phyloP scores from a whole-genome alignment of 495 filamentous ascomycete species.

The Hyaloscypha finlandica region DNA sequence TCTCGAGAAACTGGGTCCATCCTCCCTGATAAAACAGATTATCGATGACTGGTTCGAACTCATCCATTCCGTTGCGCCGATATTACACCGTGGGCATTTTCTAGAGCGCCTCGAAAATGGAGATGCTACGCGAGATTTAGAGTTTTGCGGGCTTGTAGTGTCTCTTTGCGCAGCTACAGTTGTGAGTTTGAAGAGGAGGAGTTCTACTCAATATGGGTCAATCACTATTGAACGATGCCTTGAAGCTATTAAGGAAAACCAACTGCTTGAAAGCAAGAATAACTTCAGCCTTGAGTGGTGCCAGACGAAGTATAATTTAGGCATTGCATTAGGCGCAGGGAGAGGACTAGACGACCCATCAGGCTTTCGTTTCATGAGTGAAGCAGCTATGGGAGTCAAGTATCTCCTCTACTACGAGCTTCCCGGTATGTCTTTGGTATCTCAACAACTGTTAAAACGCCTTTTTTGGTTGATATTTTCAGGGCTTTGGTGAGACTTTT shows the following conservation, averaged over 20 bases:
- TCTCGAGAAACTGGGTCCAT: constrained; percentile 9
- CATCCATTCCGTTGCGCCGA: constrained; percentile 25
- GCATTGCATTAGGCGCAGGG: constrained; percentile 1
- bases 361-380: constrained; percentile 9
- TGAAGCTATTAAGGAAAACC: constrained; percentile 9
- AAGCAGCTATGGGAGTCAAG: constrained; percentile 17
- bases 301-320: constrained; percentile 21
- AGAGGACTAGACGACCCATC: constrained; percentile 1
- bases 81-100: constrained; percentile 14
- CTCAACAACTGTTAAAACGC: constrained; percentile 19
- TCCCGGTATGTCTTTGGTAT: neutral
- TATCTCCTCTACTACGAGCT: constrained; percentile 22
- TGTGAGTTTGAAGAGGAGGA: constrained; percentile 6
- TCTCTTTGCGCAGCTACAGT: constrained; percentile 25
- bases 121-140: neutral
- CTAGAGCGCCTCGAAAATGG: constrained; percentile 11
- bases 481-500: constrained; percentile 12
- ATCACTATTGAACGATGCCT: constrained; percentile 17
- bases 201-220: constrained; percentile 4
- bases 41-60: constrained; percentile 26
- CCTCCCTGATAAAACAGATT: constrained; percentile 10
- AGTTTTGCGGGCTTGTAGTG: constrained; percentile 16
- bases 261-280: neutral
- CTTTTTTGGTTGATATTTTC: constrained; percentile 23
- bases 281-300: constrained; percentile 21